A percentile compares a stretch with the other conserved stretches of the same genome.
Conservation (phyloP, 1,284 basidiomycete genomes). For the Cystobasidium sp. region DNA sequence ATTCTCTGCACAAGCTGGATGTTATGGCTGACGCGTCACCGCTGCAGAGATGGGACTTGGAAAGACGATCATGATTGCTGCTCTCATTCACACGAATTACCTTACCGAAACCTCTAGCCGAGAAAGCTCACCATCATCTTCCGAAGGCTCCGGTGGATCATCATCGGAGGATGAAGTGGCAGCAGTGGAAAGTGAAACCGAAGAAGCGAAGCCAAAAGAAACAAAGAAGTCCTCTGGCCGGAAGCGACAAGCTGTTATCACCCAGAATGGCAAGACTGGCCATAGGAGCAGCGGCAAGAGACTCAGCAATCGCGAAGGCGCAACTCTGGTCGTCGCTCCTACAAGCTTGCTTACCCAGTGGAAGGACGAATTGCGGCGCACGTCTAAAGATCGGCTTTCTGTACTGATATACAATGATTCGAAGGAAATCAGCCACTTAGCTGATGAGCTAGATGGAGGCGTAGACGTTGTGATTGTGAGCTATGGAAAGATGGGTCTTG, state of each 20-base stretch:
- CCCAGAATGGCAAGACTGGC: slow-evolving; percentile 2
- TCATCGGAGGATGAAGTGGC: slow-evolving; percentile 39
- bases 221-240: background rate
- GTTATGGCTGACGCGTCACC: background rate
- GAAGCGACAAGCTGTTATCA: slow-evolving; percentile 4
- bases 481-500: slow-evolving; percentile 67
- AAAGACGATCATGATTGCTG: slow-evolving; percentile 95
- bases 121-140: slow-evolving; percentile 3
- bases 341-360: slow-evolving; percentile 90
- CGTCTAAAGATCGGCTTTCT: slow-evolving; percentile 68
- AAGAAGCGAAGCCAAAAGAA: background rate
- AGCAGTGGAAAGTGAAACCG: background rate
- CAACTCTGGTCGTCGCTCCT: slow-evolving; percentile 90
- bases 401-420: slow-evolving; percentile 84
- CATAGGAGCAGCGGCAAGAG: background rate
- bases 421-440: slow-evolving; percentile 71
- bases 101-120: background rate
- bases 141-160: slow-evolving; percentile 41
- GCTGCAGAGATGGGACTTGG: slow-evolving; percentile 74
- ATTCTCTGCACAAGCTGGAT: background rate
- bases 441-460: slow-evolving; percentile 63
- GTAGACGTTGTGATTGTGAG: slow-evolving; percentile 86
- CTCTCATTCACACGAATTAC: slow-evolving; percentile 78
- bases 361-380: slow-evolving; percentile 77
- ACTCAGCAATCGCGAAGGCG: slow-evolving; percentile 56